Base-by-base conservation (phyloP, 2,329 filamentous ascomycete genomes). In the Aspergillus puulaauensis region DNA sequence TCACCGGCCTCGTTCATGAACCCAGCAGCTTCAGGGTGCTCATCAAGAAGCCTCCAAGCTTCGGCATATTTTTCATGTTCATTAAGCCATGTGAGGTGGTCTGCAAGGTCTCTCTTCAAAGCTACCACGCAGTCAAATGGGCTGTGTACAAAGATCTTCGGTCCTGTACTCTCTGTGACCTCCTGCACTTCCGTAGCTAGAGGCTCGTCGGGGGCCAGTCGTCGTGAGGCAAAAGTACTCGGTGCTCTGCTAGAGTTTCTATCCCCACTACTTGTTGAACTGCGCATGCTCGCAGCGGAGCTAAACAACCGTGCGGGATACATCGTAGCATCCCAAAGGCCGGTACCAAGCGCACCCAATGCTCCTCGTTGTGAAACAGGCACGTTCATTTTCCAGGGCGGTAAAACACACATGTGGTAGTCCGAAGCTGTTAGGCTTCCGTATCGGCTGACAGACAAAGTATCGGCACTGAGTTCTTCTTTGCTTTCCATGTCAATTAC, bases 81-180 rank as follows among this genome's bases (percentile, higher is more conserved):
- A 27, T 96, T 72, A 14, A 98, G 80, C 93, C 93, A 99, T 7
- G 82, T 79, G 21, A 98, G 79, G 68, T 96, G 92, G 74, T 99
- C 95, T 3, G 86, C 80, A 15, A 96, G 80, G 68, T 96, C 93
- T 64, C 95, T 83, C 70, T 93, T 93, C 2, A 95, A 91, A 0
- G 91, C 91, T 54, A 97, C 79, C n/a, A 98, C 89, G 67, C 93
- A 98, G 74, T 99, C 95, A 70, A 96, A 99, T 0, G 95, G 95
- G 66, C 92, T 97, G 68, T 96, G 92, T 41, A 99, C 91, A 71
- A 97, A 97, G 15, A 99, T 90, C 68, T 98, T 90, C 64, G 88
- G 80, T 6, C 87, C 87, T 39, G 82, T 79, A 9, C 82, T 80
- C 5, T 77, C 74, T 17, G 78, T 77, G 63, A 83, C 77, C 47